A percentile compares a stretch with the other conserved stretches of the same genome.
phyloP scores from a whole-genome alignment of 202 grass and related monocot genomes.

The Schoenoplectus triqueter region DNA sequence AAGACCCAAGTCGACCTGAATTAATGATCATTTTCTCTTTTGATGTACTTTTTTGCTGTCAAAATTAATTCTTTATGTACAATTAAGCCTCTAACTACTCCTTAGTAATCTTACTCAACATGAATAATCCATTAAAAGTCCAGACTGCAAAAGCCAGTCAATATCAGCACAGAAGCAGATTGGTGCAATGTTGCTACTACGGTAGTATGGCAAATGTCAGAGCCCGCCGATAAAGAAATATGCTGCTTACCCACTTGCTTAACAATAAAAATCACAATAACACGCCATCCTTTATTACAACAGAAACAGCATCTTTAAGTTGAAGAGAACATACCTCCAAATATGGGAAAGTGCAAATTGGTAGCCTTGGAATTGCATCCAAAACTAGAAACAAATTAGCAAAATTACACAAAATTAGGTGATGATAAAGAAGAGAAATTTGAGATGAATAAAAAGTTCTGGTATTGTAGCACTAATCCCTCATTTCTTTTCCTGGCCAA shows the following conservation, averaged over 20 bases:
- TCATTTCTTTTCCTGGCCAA: background rate
- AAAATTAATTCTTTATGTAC: background rate
- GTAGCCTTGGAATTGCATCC: constrained; percentile 31
- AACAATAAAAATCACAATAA: background rate
- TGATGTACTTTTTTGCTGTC: background rate
- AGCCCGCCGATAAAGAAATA: background rate
- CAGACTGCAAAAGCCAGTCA: constrained; percentile 4
- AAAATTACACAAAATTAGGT: background rate
- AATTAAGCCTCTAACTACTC: constrained; percentile 1
- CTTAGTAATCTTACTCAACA: background rate
- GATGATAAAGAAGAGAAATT: background rate
- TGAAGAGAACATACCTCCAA: constrained; percentile 20
- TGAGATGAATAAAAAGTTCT: background rate
- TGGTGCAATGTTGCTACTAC: constrained; percentile 1
- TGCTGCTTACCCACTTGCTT: background rate
- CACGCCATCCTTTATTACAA: background rate
- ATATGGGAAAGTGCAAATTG: constrained; percentile 8
- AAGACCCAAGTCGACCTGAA: background rate
- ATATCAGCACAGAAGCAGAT: constrained; percentile 1
- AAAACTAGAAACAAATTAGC: constrained; percentile 15
- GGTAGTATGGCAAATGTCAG: background rate
- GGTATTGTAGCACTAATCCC: constrained; percentile 5
- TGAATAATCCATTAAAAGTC: background rate
- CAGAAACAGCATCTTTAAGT: constrained; percentile 15
- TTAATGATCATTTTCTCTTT: constrained; percentile 16